Conservation (phyloP, 1,139 yeast genomes). For the Pneumocystis canis region DNA sequence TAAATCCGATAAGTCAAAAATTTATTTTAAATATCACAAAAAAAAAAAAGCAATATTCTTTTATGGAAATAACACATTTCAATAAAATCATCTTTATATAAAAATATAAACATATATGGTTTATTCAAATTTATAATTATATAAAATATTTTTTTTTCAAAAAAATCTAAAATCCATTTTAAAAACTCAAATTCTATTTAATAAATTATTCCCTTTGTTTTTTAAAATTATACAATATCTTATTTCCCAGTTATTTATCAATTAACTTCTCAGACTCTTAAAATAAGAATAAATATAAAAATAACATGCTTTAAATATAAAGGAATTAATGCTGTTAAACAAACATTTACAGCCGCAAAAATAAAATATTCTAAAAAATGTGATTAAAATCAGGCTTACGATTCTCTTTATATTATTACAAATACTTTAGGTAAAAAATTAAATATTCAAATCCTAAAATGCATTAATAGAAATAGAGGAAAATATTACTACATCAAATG, state of each 20-base stretch:
- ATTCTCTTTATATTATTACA: conserved; percentile 93
- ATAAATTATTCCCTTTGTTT: conserved; percentile 60
- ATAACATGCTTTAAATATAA: conserved; percentile 94
- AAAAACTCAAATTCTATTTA: conserved; percentile 64
- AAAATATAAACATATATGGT: conserved; percentile 92
- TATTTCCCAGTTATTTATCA: conserved; percentile 52
- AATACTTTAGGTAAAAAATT: conserved; percentile 83
- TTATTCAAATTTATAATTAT: conserved; percentile 94
- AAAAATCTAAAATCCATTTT: not conserved
- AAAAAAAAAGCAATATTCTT: conserved; percentile 80
- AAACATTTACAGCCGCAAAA: conserved; percentile 79
- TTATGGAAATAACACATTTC: conserved; percentile 74
- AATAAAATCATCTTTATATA: conserved; percentile 94
- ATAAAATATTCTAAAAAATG: conserved; percentile 66
- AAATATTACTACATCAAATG: conserved; percentile 60
- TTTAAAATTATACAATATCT: conserved; percentile 20
- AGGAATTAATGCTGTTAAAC: conserved; percentile 93
- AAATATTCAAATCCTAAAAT: conserved; percentile 60
- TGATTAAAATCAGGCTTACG: conserved; percentile 79
- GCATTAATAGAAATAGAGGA: conserved; percentile 67
- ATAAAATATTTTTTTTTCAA: conserved; percentile 3
- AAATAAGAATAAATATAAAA: conserved; percentile 93
- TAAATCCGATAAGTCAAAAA: conserved; percentile 89
- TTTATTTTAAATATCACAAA: conserved; percentile 96
- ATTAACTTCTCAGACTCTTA: conserved; percentile 94